Conservation (phyloP, 2,329 filamentous ascomycete species). For the Verticillium nubilum region DNA sequence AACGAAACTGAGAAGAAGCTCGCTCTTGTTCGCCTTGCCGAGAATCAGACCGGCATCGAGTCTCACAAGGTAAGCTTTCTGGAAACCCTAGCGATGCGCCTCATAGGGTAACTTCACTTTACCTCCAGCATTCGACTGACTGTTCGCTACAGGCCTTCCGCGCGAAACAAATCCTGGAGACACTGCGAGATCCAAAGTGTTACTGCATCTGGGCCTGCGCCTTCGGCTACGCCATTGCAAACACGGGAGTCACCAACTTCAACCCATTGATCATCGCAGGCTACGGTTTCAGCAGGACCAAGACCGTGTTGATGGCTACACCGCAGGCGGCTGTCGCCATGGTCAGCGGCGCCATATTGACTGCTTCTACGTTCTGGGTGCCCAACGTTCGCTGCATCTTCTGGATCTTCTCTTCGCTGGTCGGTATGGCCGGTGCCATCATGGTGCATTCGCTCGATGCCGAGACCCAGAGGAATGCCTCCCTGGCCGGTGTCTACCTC, state of each 20-base stretch:
- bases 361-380: slow-evolving; percentile 18
- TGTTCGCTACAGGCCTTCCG: slow-evolving; percentile 67
- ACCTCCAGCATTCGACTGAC: slow-evolving; percentile 65
- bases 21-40: slow-evolving; percentile 7
- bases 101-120: too few species aligned
- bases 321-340: slow-evolving; percentile 26
- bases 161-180: slow-evolving; percentile 55
- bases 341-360: slow-evolving; percentile 16
- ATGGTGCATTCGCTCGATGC: slow-evolving; percentile 19
- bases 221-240: slow-evolving; percentile 63
- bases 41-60: slow-evolving; percentile 8
- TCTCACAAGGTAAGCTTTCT: slow-evolving; percentile 3
- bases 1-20: slow-evolving; percentile 13
- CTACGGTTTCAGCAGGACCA: slow-evolving; percentile 22
- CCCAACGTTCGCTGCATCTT: slow-evolving; percentile 23
- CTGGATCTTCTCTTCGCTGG: slow-evolving; percentile 18
- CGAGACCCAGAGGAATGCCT: slow-evolving; percentile 13
- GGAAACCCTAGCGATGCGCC: not conserved
- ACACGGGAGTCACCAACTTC: slow-evolving; percentile 63
- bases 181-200: slow-evolving; percentile 41
- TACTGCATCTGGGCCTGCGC: slow-evolving; percentile 57
- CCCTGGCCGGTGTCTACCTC: slow-evolving; percentile 22
- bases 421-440: slow-evolving; percentile 18
- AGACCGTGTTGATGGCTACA: slow-evolving; percentile 23
- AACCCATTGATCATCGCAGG: slow-evolving; percentile 56